These are phyloP conservation scores for Avena eriantha DNA, from an alignment of 176 grass and related monocot species.

Conservation along the genomic window DNA sequence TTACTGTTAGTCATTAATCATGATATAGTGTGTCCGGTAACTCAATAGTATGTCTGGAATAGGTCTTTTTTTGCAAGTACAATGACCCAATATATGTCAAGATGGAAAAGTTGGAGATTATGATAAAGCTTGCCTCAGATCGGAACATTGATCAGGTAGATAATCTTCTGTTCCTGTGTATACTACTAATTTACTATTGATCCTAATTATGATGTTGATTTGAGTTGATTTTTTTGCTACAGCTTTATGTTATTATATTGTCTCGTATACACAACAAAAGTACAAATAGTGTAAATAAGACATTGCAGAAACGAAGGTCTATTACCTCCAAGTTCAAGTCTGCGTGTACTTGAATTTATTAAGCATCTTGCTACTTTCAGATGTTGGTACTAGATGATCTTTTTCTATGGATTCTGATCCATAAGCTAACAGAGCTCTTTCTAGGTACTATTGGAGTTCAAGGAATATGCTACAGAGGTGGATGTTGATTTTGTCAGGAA, in stretches of 20 bases:
- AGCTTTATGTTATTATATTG: conserved; percentile 27
- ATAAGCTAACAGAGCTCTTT: conserved; percentile 42
- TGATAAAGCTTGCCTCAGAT: conserved; percentile 99
- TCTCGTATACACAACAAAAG: neutral
- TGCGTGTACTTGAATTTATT: conserved; percentile 5
- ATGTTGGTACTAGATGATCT: conserved; percentile 26
- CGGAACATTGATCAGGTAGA: conserved; percentile 96
- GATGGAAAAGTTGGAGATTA: conserved; percentile 99
- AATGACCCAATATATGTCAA: conserved; percentile 98
- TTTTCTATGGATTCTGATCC: conserved; percentile 37
- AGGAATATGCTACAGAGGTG: conserved; percentile 99
- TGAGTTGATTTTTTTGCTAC: neutral
- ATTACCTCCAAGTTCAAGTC: neutral
- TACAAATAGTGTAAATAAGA: neutral
- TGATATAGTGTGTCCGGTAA: neutral
- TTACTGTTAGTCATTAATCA: conserved; percentile 41
- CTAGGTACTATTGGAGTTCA: conserved; percentile 96
- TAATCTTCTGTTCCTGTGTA: conserved; percentile 39
- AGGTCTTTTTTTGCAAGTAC: conserved; percentile 99
- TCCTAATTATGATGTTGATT: neutral
- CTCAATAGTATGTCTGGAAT: conserved; percentile 30
- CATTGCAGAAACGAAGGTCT: neutral
- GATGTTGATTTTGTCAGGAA: conserved; percentile 99
- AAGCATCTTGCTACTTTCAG: conserved; percentile 21
- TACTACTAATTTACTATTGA: neutral